These are phyloP conservation scores for Ajuga reptans DNA, from an alignment of 305 asterid species.

Conservation along the genomic window DNA sequence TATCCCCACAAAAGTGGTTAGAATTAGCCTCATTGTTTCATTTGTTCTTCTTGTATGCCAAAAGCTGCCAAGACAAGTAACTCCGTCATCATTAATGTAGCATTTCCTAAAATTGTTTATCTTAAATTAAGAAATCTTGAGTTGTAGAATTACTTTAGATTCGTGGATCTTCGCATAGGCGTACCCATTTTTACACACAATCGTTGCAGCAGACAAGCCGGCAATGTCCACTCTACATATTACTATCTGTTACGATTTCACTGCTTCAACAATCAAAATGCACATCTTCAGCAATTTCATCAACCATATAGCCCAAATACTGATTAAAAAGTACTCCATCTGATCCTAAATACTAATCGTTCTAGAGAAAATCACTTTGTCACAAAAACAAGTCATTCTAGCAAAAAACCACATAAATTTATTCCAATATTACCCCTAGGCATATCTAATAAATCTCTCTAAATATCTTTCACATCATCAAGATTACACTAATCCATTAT, in stretches of 20 bases:
- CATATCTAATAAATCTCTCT: too few relatives aligned
- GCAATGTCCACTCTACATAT: constrained; percentile 21
- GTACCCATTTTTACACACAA: constrained; percentile 40
- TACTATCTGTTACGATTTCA: constrained; percentile 24
- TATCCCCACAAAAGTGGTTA: constrained; percentile 60
- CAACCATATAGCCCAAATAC: constrained; percentile 19
- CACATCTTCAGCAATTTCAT: constrained; percentile 13
- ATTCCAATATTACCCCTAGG: too few relatives aligned
- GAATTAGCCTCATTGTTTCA: constrained; percentile 63
- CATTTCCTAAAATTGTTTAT: neutral
- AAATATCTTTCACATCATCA: too few relatives aligned
- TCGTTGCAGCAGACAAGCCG: constrained; percentile 22
- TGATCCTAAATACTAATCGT: too few relatives aligned
- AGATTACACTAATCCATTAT: too few relatives aligned
- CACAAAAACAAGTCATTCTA: too few relatives aligned
- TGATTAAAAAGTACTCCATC: neutral
- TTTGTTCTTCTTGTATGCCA: constrained; percentile 49
- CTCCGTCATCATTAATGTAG: neutral
- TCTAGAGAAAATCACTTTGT: too few relatives aligned
- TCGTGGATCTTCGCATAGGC: constrained; percentile 38
- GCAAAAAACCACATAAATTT: too few relatives aligned
- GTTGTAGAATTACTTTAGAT: constrained; percentile 23
- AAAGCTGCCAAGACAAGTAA: constrained; percentile 34
- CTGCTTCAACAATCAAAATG: constrained; percentile 20
- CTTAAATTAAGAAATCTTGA: neutral